A percentile compares a stretch with the other conserved stretches of the same genome.
phyloP scores from a whole-genome alignment of 148 eudicot species.

The Cornus controversa region DNA sequence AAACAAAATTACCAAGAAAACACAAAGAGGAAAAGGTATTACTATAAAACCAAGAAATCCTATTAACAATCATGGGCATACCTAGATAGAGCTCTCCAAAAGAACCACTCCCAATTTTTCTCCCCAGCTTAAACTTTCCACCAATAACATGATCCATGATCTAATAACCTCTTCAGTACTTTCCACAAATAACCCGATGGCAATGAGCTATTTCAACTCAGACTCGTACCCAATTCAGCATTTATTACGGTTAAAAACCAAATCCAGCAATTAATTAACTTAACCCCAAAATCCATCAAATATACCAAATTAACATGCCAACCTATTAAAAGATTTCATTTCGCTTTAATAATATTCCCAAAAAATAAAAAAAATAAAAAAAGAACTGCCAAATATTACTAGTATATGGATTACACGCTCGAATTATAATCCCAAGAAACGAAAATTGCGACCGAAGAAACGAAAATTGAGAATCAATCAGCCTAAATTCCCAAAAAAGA shows the following conservation, averaged over 20 bases:
- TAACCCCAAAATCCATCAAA: background rate
- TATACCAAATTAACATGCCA: background rate
- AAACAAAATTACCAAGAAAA: background rate
- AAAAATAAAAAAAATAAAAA: background rate
- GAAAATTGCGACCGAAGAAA: background rate
- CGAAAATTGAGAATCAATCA: background rate
- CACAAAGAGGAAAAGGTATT: background rate
- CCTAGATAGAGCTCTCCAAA: conserved; percentile 69
- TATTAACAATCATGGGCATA: conserved; percentile 18
- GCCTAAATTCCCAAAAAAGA: background rate
- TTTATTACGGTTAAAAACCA: background rate
- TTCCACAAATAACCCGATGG: background rate
- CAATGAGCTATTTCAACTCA: background rate
- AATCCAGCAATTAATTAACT: too few species aligned
- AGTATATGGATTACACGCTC: background rate
- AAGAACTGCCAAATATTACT: background rate
- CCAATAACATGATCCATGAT: conserved; percentile 54
- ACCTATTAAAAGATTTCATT: background rate
- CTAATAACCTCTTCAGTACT: background rate
- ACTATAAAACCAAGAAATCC: background rate
- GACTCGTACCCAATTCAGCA: background rate
- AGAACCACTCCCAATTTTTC: conserved; percentile 64
- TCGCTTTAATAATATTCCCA: too few species aligned
- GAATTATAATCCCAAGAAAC: background rate
- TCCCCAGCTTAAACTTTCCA: conserved; percentile 58